Conservation (phyloP, 257 asterid species). For the Solanum neorickii region DNA sequence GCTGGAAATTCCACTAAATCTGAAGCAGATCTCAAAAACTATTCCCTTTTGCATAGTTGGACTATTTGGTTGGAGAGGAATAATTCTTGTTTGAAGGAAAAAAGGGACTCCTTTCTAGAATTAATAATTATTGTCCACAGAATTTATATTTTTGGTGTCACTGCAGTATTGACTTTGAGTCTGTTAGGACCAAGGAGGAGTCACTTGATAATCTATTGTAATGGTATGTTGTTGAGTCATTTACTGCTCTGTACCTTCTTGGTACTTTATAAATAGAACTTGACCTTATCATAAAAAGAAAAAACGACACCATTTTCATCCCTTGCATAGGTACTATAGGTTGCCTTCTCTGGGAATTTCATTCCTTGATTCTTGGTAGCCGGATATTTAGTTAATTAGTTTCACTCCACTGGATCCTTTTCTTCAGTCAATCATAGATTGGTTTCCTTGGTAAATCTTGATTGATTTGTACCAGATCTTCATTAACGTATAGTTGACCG, state of each 20-base stretch:
- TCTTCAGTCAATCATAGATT: not conserved
- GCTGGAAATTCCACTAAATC: not conserved
- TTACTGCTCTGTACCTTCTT: not conserved
- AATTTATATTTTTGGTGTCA: not conserved
- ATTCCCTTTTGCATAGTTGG: not conserved
- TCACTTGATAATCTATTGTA: not conserved
- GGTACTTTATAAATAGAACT: not conserved
- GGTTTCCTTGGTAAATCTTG: not conserved
- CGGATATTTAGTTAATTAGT: not conserved
- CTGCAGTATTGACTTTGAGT: not conserved
- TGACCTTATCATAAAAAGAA: not conserved
- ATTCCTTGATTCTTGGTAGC: not conserved
- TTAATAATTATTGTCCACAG: not conserved
- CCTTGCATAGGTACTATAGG: not conserved
- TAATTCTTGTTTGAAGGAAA: not conserved
- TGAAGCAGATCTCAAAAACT: not conserved
- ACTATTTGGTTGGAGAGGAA: not conserved
- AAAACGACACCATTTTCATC: not conserved
- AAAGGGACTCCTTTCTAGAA: not conserved
- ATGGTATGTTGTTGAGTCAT: not conserved
- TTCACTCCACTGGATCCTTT: not conserved
- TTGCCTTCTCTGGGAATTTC: not conserved
- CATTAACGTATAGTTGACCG: not conserved
- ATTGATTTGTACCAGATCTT: not conserved
- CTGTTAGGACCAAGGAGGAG: not conserved